Base-by-base conservation (phyloP, 139 green algal species). In the Coelastrella sp. region DNA sequence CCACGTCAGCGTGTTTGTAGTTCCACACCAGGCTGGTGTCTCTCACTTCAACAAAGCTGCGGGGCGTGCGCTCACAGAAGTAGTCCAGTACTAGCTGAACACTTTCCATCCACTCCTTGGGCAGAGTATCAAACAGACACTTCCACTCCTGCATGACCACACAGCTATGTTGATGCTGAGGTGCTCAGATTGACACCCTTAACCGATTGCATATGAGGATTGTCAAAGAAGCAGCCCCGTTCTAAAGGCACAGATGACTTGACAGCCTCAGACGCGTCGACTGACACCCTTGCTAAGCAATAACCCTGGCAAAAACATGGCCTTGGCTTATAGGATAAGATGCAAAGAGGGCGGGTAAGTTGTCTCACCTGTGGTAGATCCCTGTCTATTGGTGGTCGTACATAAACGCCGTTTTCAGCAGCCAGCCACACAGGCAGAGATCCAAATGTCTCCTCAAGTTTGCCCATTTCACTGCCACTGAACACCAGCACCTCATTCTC, bases 1-100 rank as follows among this genome's bases (percentile, higher is more conserved):
- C 96, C n/a, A 97, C 92, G 81, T 99, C 96, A 91, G 97, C 95
- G 90, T 98, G 96, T 89, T 99, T 99, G 95, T 98, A 99, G 94
- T 99, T 99, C 98, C 98, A 99, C 65, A 99, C 98, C 61, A 99
- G 91, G 57, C 91, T 97, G 11, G 97, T 99, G 86, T 99, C 98
- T 4, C 98, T 92, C 32, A 93, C 91, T 91, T 99, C 97, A 71
- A 99, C 97, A 88, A 98, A 99, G 20, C 92, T 88, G 83, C 98
- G 93, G 6, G 98, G 98, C 22, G 98, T 99, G 88, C 98, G 95
- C 95, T 99, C 98, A 87, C 97, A 99, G 85, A 99, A 99, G 94
- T 99, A 99, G 83, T 99, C 98, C 82, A 99, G 98, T 57, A 99
- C 98, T 83, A 98, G 93, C 92, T 98, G 95, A 65, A 99, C 98